Evolutionary conservation across 2,329 filamentous ascomycete species (phyloP), one percentile per base, ranked within the genome.

Genomic region (Fusarium staphyleae): DNA sequence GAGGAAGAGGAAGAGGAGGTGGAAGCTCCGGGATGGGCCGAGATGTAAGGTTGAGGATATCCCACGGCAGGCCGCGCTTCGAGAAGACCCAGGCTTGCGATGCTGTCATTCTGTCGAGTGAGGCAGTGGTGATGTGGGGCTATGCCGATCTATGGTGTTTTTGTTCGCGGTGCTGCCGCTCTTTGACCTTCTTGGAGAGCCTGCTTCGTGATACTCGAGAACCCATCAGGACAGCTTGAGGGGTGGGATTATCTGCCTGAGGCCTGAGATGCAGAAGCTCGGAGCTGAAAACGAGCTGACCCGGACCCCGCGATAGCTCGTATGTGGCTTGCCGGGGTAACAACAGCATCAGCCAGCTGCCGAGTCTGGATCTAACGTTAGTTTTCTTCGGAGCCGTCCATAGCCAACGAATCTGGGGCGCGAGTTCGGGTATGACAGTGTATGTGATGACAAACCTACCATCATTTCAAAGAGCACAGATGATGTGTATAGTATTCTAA

Each of bases 31-130:
- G 69, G 1, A 53, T 40, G 2, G 66, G 62, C 0, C 54, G 54
- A 3, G 61, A 48, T 3, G 55, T 58, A 37, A 72, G 65, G 4
- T 59, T 55, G 36, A 72, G 62, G 16, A 71, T 63, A 19, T 65
- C 48, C 15, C 58, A 56, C 10, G 70, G 68, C 9, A 53, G 55
- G 24, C 70, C 70, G 16, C 70, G 66, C 7, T 60, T n/a, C 11
- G 66, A 63, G 42, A 70, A 71, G 14, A 57, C 59, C 70, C 70
- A 72, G 12, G 68, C 64, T 48, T 65, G 52, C 10, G 57, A 68
- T 13, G 54, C 39, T 40, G 48, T 15, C 56, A 53, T 59, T 35
- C 15, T 34, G 37, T 12, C 39, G 34, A 39, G 19, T n/a, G 14
- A 14, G 13, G 28, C 13, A 10, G 10, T 19, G 3, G 30, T 16